Conservation (phyloP, 169 alveolate species). For the Plasmodium vinckei region DNA sequence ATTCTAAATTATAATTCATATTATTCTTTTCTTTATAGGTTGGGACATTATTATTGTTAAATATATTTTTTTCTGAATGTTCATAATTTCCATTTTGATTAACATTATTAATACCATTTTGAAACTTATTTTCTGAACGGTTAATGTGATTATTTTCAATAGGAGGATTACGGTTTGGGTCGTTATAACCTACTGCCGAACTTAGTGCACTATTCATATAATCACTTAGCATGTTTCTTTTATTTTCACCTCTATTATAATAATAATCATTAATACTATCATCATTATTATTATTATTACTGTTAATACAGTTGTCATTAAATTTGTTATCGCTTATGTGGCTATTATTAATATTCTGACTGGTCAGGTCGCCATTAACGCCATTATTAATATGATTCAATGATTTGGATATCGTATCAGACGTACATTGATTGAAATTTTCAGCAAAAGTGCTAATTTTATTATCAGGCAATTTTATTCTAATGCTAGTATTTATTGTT, state of each 20-base stretch:
- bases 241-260: neutral
- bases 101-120: too few species aligned
- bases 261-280: neutral
- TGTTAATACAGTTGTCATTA: neutral
- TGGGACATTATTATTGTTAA: too few species aligned
- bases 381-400: too few species aligned
- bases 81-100: too few species aligned
- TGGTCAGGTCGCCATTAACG: neutral
- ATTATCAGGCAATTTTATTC: conserved; percentile 8
- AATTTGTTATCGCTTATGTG: neutral
- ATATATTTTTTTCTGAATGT: too few species aligned
- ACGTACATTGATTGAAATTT: neutral
- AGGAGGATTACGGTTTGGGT: too few species aligned
- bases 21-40: too few species aligned
- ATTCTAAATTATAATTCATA: too few species aligned
- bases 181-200: too few species aligned
- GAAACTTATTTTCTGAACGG: too few species aligned
- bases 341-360: neutral
- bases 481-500: conserved; percentile 8
- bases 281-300: neutral
- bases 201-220: neutral
- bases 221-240: neutral
- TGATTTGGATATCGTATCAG: too few species aligned
- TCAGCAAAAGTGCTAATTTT: neutral
- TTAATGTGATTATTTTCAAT: too few species aligned